phyloP scores from a whole-genome alignment of 164 flowering plant genomes.

The Echeveria elegans region DNA sequence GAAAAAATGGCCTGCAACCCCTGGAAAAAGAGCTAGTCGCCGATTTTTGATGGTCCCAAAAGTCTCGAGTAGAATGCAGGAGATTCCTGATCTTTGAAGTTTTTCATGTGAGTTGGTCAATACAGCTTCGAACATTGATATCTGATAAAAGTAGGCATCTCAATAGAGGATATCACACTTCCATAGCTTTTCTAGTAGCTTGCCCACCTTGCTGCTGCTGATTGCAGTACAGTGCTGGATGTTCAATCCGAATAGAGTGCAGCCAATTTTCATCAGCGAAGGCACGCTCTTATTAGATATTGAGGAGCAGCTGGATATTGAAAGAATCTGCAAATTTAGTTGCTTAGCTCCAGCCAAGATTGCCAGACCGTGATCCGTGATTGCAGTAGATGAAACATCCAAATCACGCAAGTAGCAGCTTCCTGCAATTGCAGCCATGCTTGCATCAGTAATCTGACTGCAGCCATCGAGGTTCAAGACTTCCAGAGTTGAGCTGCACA shows the following conservation, averaged over 20 bases:
- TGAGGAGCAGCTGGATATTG: conserved; percentile 47
- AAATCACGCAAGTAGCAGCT: conserved; percentile 47
- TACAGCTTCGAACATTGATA: too few species aligned
- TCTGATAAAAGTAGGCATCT: too few species aligned
- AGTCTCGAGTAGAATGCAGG: background rate
- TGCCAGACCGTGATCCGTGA: conserved; percentile 42
- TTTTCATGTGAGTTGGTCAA: background rate
- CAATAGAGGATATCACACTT: conserved; percentile 52
- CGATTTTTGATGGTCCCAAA: background rate
- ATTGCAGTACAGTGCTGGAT: conserved; percentile 53
- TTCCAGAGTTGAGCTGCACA: conserved; percentile 17
- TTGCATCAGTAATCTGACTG: conserved; percentile 40
- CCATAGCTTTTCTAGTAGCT: conserved; percentile 40
- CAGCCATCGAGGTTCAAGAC: conserved; percentile 46
- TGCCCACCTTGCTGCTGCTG: conserved; percentile 33
- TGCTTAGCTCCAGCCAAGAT: conserved; percentile 28
- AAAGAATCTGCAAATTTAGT: conserved; percentile 37
- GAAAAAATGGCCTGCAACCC: background rate
- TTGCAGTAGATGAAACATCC: conserved; percentile 38
- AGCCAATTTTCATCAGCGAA: conserved; percentile 37
- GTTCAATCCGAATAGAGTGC: conserved; percentile 54
- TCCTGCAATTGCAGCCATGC: conserved; percentile 35
- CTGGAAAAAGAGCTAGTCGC: conserved; percentile 6
- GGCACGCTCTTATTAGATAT: conserved; percentile 40
- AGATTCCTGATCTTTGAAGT: background rate